A percentile compares a stretch with the other conserved stretches of the same genome.
These are phyloP conservation scores for Umbelopsis sp. DNA, from an alignment of 192 early-diverging fungal species.

Conservation along the genomic window DNA sequence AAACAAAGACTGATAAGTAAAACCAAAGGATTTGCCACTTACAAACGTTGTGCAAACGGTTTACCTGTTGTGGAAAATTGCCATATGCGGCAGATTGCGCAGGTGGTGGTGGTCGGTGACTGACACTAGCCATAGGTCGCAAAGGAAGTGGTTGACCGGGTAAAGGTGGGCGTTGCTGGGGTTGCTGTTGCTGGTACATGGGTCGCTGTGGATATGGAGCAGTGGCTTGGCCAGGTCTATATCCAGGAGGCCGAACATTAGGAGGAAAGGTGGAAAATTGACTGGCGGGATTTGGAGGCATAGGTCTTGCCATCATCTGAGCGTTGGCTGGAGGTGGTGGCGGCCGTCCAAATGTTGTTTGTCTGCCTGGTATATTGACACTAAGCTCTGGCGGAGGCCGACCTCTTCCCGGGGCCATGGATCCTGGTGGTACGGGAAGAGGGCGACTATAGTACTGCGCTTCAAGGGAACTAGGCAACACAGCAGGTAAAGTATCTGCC, in stretches of 20 bases:
- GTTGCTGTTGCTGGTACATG: conserved; percentile 5
- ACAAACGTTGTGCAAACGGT: too few relatives aligned
- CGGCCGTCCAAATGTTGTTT: conserved; percentile 1
- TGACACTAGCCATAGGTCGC: not conserved
- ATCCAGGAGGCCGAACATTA: not conserved
- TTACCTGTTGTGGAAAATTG: not conserved
- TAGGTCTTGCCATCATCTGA: conserved; percentile 8
- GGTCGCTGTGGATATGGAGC: not conserved
- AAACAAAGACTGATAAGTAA: too few relatives aligned
- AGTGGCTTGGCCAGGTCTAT: conserved; percentile 5
- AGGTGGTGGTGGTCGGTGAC: conserved; percentile 14
- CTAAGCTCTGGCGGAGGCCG: not conserved
- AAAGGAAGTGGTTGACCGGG: not conserved
- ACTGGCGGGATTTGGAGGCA: not conserved
- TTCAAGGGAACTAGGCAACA: not conserved
- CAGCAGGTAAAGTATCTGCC: not conserved
- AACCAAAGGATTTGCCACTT: too few relatives aligned
- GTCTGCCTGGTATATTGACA: not conserved
- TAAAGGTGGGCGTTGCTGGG: not conserved
- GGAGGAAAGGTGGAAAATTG: conserved; percentile 25
- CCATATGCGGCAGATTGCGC: not conserved
- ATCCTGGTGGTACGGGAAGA: too few relatives aligned
- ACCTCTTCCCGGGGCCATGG: too few relatives aligned
- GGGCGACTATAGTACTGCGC: too few relatives aligned
- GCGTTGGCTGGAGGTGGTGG: conserved; percentile 1